Evolutionary conservation across 1,284 basidiomycete genomes (phyloP), one percentile per base, ranked within the genome.

Genomic region (Takashimella tepidaria): DNA sequence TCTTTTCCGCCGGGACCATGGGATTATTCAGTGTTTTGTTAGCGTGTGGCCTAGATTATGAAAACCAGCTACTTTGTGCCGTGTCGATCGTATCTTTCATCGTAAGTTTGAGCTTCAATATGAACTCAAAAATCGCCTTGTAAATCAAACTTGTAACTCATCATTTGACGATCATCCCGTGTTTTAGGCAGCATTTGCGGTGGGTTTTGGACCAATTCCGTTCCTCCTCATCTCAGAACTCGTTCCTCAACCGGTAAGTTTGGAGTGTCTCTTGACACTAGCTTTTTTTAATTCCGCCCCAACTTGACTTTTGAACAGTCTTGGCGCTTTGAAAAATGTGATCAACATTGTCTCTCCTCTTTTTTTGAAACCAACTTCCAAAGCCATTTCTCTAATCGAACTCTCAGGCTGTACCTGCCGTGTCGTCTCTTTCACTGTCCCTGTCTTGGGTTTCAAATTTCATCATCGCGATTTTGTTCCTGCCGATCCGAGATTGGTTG

Each of bases 201-300:
- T 89, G 40, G 92, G 92, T 1, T 79, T 96, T n/a, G 92, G 92
- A 1, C 92, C 92, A 1, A 78, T 96, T 31, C 92, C 92, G 0
- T 96, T 92, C 69, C 84, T 97, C 42, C 86, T 96, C 73, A 85
- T 95, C 26, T 85, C 90, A n/a, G 92, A 97, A 68, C 82, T 96
- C 22, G 86, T 92, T 0, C 92, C 92, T 1, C 73, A 80, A 45
- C 80, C 86, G 64, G 88, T 86, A 73, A 62, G 85, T 77, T 11
- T 31, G 20, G 13, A 12, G 11, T 5, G 11, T 41, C 44, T 53
- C 25, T 27, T 49, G 54, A 48, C n/a, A n/a, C n/a, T n/a, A n/a
- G 13, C 45, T 45, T 20, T 12, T 41, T n/a, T 19, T 12, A 13
- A 27, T 31, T 47, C 27, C 56, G 62, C 31, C 65, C 47, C 24